phyloP scores from a whole-genome alignment of 257 asterid genomes.

The Solanum tarapatanum region DNA sequence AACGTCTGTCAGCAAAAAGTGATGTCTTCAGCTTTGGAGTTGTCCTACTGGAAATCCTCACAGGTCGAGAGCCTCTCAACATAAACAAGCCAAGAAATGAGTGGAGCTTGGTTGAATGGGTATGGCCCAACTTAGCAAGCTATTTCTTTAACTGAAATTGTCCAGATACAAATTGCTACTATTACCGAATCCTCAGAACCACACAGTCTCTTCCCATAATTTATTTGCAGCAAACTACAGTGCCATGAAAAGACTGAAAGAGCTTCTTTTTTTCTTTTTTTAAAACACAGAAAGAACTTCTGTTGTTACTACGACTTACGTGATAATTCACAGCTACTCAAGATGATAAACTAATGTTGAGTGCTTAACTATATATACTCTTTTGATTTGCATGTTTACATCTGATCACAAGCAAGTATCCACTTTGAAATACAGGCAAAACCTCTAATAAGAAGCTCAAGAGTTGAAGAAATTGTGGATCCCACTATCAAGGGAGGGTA shows the following conservation, averaged over 20 bases:
- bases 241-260: neutral
- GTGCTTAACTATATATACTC: neutral
- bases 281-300: neutral
- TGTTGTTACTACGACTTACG: neutral
- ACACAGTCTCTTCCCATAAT: neutral
- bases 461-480: constrained; percentile 52
- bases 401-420: neutral
- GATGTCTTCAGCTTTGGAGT: constrained; percentile 87
- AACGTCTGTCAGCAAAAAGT: constrained; percentile 67
- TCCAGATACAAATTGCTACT: neutral
- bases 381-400: neutral
- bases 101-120: constrained; percentile 96
- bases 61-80: constrained; percentile 82
- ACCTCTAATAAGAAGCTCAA: constrained; percentile 59
- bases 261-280: neutral
- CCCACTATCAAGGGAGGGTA: constrained; percentile 37
- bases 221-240: neutral
- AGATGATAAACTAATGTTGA: neutral
- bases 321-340: neutral
- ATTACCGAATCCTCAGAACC: neutral
- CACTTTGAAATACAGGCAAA: constrained; percentile 43
- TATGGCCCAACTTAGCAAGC: constrained; percentile 17
- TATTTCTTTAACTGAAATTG: constrained; percentile 1
- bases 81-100: constrained; percentile 60
- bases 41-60: constrained; percentile 55